Evolutionary conservation across 2,329 filamentous ascomycete species (phyloP).

Genomic region (Phaeophleospora eucalypticola): DNA sequence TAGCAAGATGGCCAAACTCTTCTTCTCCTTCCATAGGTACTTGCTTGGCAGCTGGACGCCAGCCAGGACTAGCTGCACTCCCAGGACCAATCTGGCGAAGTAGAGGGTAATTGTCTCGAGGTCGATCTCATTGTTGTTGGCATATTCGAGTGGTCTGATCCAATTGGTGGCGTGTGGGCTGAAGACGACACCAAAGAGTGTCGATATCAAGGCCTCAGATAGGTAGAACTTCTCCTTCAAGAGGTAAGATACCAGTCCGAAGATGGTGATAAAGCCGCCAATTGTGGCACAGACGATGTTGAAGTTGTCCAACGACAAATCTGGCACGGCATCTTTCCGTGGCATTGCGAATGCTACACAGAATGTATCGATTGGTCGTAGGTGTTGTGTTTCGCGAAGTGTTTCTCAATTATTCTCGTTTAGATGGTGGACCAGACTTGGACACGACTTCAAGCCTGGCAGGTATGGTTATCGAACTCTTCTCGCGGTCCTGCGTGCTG

Average conservation of each 20-base stretch:
- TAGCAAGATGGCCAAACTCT: conserved; percentile 66
- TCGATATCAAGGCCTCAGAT: conserved; percentile 85
- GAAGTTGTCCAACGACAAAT: conserved; percentile 67
- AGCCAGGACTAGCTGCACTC: conserved; percentile 83
- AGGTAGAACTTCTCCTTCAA: conserved; percentile 88
- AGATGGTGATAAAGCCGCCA: conserved; percentile 85
- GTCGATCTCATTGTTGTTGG: conserved; percentile 51
- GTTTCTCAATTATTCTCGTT: background rate
- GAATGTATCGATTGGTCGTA: background rate
- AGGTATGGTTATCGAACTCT: conserved; percentile 20
- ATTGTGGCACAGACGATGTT: conserved; percentile 77
- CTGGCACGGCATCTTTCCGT: conserved; percentile 49
- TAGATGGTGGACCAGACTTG: background rate
- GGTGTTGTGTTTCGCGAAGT: background rate
- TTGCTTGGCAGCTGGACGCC: conserved; percentile 82
- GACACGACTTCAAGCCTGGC: conserved; percentile 2
- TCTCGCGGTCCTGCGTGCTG: conserved; percentile 8
- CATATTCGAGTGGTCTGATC: conserved; percentile 70
- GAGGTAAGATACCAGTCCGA: conserved; percentile 83
- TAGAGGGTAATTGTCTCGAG: conserved; percentile 72
- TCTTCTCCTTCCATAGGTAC: conserved; percentile 77
- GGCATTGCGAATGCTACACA: background rate
- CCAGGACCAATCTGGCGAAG: conserved; percentile 81
- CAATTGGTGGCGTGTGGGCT: conserved; percentile 74
- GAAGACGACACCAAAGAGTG: conserved; percentile 73